Base-by-base conservation (phyloP, 2,329 filamentous ascomycete species). In the Clonostachys byssicola region DNA sequence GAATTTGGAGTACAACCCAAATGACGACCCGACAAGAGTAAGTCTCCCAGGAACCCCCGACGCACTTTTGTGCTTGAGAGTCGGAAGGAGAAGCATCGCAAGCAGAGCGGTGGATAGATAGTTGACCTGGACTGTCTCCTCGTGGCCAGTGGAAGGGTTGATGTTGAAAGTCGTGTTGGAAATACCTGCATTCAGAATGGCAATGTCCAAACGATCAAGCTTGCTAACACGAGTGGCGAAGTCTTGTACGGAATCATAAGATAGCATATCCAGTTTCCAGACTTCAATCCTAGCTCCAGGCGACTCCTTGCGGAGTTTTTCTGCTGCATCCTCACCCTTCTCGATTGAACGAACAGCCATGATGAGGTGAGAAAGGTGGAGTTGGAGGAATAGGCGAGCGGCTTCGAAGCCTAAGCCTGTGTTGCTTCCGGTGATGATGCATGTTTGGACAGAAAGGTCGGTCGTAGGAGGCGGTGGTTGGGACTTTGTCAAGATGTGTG, bases 371-470 rank as follows among this genome's bases (percentile, higher is more conserved):
- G 60, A 60, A 9, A 72, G 55, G 1, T 60, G 55, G 34, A 67
- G 59, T 4, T 57, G 49, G 5, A 70, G 60, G 36, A 77, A 61
- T 49, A 74, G 67, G 1, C 61, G 57, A 7, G 63, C 61, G 3
- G 63, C 53, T 57, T 74, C 72, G n/a, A 73, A 56, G 5, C 74
- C 74, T 1, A 77, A 54, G 0, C 74, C 74, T 5, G 51, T 58
- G 49, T 74, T 77, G 20, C 62, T 56, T 1, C 74, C 74, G 0
- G 74, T 75, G 9, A 77, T 59, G 40, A 77, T 67, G 42, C 66
- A 67, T 2, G 63, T 62, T 52, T 72, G 58, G 12, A 62, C 64
- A 1, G 53, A 50, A 45, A 70, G 23, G 23, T 30, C 23, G 3
- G 23, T 30, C 8, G 9, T 30, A 10, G 23, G 9, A 30, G 23